Evolutionary conservation across 441 rosid species (phyloP), one percentile per base, ranked within the genome.

Genomic region (Raphanus hybrid): DNA sequence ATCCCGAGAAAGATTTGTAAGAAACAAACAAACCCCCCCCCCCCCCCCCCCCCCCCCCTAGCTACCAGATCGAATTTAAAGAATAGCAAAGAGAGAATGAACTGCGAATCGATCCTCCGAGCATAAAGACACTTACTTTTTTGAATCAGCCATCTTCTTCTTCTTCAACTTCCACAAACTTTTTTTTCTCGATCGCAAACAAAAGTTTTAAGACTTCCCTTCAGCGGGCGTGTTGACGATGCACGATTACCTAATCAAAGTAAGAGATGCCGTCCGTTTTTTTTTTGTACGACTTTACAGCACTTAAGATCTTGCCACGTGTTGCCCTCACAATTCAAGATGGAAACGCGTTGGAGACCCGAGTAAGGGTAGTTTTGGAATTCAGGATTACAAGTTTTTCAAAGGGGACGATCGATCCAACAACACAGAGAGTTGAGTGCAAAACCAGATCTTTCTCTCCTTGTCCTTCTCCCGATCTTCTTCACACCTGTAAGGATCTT

Each of bases 281-380:
- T 67, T 80, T 41, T 67, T 0, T 54, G 43, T 80, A 18, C 1
- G 14, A 41, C 52, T 2, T 5, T 0, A 37, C 8, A 0, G 15
- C 65, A 10, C 58, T 52, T 1, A 2, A 23, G 69, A 82, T 78
- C 14, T 4, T n/a, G 81, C 70, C 80, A 79, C 72, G 74, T 64
- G 79, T 7, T 1, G 9, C n/a, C 52, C 5, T 15, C 8, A 6
- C 3, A 8, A 71, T 50, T 23, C 2, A 9, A 1, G 57, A 73
- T 58, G 61, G 10, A 4, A 6, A 37, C 43, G 75, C 64, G 69
- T 76, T 32, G 1, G 14, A 61, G 34, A 29, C 34, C 34, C 34
- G 34, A 29, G 68, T 43, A 69, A 73, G 81, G 81, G 76, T 71
- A 84, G 23, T 23, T 50, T 64, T 8, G 86, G 72, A 70, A 78